Evolutionary conservation across 1,284 basidiomycete species (phyloP).

Genomic region (Trametes versicolor): DNA sequence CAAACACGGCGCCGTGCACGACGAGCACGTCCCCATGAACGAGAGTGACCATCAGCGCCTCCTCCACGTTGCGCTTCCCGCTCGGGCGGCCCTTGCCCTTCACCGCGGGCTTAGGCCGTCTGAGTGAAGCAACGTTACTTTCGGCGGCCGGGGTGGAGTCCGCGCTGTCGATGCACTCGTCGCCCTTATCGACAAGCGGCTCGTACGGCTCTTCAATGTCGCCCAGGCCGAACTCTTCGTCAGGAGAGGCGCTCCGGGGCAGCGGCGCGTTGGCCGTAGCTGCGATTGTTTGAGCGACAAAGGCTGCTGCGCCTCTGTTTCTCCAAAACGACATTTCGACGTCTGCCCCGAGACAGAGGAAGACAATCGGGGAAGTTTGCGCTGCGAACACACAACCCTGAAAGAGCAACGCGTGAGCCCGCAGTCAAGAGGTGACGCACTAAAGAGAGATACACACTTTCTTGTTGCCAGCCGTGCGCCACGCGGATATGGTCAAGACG

Average conservation of each 20-base stretch:
- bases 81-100: not conserved
- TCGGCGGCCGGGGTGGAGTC: not conserved
- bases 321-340: slow-evolving; percentile 41
- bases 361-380: slow-evolving; percentile 27
- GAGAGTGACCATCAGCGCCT: slow-evolving; percentile 54
- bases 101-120: not conserved
- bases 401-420: not conserved
- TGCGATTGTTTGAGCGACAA: not conserved
- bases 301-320: not conserved
- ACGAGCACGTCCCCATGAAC: slow-evolving; percentile 67
- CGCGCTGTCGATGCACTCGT: slow-evolving; percentile 2
- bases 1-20: slow-evolving; percentile 60
- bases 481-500: slow-evolving; percentile 45
- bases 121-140: not conserved
- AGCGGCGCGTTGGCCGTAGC: not conserved
- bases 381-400: slow-evolving; percentile 31
- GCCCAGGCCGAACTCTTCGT: not conserved
- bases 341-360: slow-evolving; percentile 47
- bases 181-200: not conserved
- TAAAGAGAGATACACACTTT: slow-evolving; percentile 42
- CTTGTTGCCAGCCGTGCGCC: slow-evolving; percentile 46
- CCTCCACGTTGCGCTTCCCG: slow-evolving; percentile 15
- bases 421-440: no score
- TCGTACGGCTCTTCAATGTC: not conserved
- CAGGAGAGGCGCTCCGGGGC: not conserved